Evolutionary conservation across 495 filamentous ascomycete species (phyloP), one percentile per base, ranked within the genome.

Genomic region (Saxophila tyrrhenica): DNA sequence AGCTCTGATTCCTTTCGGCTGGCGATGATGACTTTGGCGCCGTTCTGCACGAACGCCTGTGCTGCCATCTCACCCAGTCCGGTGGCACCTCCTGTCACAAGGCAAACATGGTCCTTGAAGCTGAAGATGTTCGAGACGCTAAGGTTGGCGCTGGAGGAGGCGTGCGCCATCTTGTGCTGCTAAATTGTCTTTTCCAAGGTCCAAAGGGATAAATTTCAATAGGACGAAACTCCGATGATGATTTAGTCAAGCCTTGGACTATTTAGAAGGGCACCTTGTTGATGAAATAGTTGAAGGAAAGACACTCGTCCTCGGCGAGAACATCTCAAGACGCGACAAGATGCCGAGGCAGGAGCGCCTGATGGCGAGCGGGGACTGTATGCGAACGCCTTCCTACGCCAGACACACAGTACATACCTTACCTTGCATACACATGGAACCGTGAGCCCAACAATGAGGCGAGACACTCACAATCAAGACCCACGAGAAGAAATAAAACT

Each of bases 51-150:
- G 47, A 67, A 67, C 3, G 59, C 65, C 52, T 69, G 65, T 17
- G 67, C 65, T 3, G 65, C 65, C 67, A 69, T 69, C 52, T 67
- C 65, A 21, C 67, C 67, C n/a, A 69, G 57, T 1, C 67, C 67
- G 0, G 63, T 67, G 0, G 65, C 65, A 19, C 67, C 67, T 44
- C 67, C 67, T 1, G 67, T 67, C 8, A 69, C 60, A 25, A 69
- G 62, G 35, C 54, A 64, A 52, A 65, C 50, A 61, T 69, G 61
- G 29, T 63, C 48, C 17, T 50, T 52, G 63, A 64, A 67, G 62
- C 55, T 54, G 64, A 69, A 69, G 57, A 69, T 60, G 52, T 23
- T 45, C 39, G 53, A 24, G 53, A 61, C 64, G 17, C 43, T 19
- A 29, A 69, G 63, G 53, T 67, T 52, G 8, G 59, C 46, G 29